Conservation (phyloP, 371 early-diverging fungal genomes). For the Apophysomyces ossiformis region DNA sequence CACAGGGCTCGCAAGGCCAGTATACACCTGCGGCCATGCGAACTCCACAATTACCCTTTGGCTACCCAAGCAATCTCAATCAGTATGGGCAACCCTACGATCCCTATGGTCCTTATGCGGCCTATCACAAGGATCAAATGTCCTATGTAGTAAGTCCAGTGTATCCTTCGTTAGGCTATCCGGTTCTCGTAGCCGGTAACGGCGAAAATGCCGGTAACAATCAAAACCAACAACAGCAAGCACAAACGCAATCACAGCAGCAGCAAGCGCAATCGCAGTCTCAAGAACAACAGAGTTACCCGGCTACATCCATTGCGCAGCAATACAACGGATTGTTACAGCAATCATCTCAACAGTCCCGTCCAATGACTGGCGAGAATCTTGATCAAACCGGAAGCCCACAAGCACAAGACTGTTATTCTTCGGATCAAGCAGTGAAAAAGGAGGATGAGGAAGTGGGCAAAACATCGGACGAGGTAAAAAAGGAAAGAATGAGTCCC, state of each 20-base stretch:
- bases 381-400: background rate
- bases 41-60: slow-evolving; percentile 22
- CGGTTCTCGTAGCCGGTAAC: slow-evolving; percentile 31
- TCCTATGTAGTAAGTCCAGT: slow-evolving; percentile 31
- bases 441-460: background rate
- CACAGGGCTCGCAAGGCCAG: background rate
- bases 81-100: slow-evolving; percentile 37
- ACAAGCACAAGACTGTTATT: background rate
- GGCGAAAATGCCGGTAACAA: slow-evolving; percentile 16
- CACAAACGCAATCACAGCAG: slow-evolving; percentile 18
- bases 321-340: slow-evolving; percentile 12
- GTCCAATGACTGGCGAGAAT: slow-evolving; percentile 4
- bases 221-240: slow-evolving; percentile 15
- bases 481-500: slow-evolving; percentile 13
- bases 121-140: slow-evolving; percentile 28
- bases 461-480: background rate
- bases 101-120: slow-evolving; percentile 34
- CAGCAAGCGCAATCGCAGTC: slow-evolving; percentile 11
- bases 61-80: slow-evolving; percentile 28
- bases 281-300: slow-evolving; percentile 15
- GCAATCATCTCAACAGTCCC: slow-evolving; percentile 11
- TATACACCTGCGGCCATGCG: slow-evolving; percentile 9
- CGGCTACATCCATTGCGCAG: slow-evolving; percentile 1
- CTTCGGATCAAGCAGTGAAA: slow-evolving; percentile 5
- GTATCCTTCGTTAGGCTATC: slow-evolving; percentile 36